Base-by-base conservation (phyloP, 139 green algal genomes). In the Closterium sp. region DNA sequence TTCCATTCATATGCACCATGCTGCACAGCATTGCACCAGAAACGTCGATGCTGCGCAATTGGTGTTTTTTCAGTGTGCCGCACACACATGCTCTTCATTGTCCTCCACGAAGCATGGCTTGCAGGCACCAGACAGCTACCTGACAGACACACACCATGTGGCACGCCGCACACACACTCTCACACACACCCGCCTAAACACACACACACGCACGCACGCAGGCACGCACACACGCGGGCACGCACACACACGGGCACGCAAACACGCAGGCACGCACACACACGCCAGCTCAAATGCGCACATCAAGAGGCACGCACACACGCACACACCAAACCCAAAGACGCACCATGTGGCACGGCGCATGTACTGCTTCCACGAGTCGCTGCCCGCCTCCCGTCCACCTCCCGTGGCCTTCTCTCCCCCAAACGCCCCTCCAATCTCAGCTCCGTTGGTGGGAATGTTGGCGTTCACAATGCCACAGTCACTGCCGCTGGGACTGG, bases 291-390 rank as follows among this genome's bases (percentile, higher is more conserved):
- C 5, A 2, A 13, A 2, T 2, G 2, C 62, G 5, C 62, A 22
- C 17, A 22, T n/a, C 62, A 79, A 27, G 1, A 22, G 2, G 27
- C 19, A 22, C 62, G 5, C 62, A 22, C 62, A 50, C 38, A 9
- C 38, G n/a, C n/a, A 21, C 5, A 90, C 87, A 4, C 42, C 29
- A 2, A 11, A 45, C 17, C n/a, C 89, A 22, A 17, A 2, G 5
- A 42, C 91, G 27, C 86, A 93, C 91, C 91, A 93, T 27, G 92
- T 94, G n/a, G 89, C 84, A 28, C 92, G 42, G 10, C 92, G 88
- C 92, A 94, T 94, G 92, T 94, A 94, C 92, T 91, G 70, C 90
- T 94, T 94, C 92, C 92, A 94, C 7, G 84, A 88, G 86, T 94
- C 92, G 32, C 89, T 93, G 79, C 92, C 92, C 11, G 92, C 89